A percentile compares a stretch with the other conserved stretches of the same genome.
Evolutionary conservation across 164 flowering plant genomes (phyloP).

Genomic region (Santalum album): DNA sequence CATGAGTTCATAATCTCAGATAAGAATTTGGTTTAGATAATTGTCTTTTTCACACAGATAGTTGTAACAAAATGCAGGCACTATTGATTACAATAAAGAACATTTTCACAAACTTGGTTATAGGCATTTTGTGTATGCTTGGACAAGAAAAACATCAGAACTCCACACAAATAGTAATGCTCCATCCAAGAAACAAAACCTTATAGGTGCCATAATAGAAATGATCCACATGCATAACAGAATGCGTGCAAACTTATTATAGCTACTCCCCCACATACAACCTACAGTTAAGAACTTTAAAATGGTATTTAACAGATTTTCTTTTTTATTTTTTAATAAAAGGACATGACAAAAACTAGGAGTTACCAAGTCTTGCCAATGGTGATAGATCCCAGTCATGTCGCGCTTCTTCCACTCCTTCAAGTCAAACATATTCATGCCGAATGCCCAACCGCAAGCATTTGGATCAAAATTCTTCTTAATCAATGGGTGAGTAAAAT

Average conservation of each 20-base stretch:
- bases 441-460: constrained; percentile 99
- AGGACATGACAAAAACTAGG: background rate
- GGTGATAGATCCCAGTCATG: constrained; percentile 88
- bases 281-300: too few relatives aligned
- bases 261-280: background rate
- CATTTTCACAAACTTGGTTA: too few relatives aligned
- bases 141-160: too few relatives aligned
- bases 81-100: background rate
- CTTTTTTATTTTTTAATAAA: too few relatives aligned
- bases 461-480: constrained; percentile 68
- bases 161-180: too few relatives aligned
- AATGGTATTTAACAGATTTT: too few relatives aligned
- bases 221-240: background rate
- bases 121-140: too few relatives aligned
- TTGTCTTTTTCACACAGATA: too few relatives aligned
- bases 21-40: background rate
- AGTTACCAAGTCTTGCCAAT: constrained; percentile 82
- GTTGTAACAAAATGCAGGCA: background rate
- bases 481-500: constrained; percentile 80
- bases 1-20: background rate
- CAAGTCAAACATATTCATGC: constrained; percentile 94
- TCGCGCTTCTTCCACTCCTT: constrained; percentile 77
- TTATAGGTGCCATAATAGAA: background rate
- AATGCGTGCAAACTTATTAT: background rate
- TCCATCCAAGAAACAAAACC: background rate